Base-by-base conservation (phyloP, 2,329 filamentous ascomycete genomes). In the Aspergillus uvarum region DNA sequence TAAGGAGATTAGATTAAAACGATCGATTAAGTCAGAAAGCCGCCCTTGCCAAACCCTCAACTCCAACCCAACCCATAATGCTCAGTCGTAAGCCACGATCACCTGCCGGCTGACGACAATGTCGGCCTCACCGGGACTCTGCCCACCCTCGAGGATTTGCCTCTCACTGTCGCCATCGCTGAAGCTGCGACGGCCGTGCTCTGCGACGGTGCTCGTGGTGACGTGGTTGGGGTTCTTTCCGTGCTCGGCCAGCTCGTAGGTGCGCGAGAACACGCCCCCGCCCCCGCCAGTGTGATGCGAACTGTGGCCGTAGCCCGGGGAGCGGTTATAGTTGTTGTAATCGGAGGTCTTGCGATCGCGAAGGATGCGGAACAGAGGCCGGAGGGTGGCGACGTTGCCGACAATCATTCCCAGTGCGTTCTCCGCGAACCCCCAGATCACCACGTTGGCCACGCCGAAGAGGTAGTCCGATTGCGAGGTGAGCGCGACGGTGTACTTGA, bases 321-420 rank as follows among this genome's bases (percentile, higher is more conserved):
- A 61, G 2, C 61, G 57, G 35, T 48, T 29, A 51, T 54, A 54
- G 38, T 58, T 59, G 31, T 58, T 65, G 44, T 44, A 44, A 3
- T 57, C 59, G 44, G 54, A 69, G 26, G n/a, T 62, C 6, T 50
- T 68, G 47, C 59, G 38, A 22, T 68, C 61, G 38, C 63, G 57
- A 7, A 69, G 55, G 24, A 72, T 59, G 54, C 68, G 67, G 55
- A 82, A 72, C 7, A 82, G 67, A 1, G 80, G 80, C 0, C 80
- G 79, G 1, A 82, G 73, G 4, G 79, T 76, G 7, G 79, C 78
- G 42, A 80, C 70, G 7, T 79, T 81, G 2, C 79, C 80, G 12
- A 82, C 80, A 7, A 79, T 74, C 62, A 84, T 81, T 19, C 81
- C 81, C 19, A 79, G 80, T 10, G 79, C 81, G 35, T 80, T 79